Base-by-base conservation (phyloP, 176 grass and related monocot species). In the Triticum dicoccoides region DNA sequence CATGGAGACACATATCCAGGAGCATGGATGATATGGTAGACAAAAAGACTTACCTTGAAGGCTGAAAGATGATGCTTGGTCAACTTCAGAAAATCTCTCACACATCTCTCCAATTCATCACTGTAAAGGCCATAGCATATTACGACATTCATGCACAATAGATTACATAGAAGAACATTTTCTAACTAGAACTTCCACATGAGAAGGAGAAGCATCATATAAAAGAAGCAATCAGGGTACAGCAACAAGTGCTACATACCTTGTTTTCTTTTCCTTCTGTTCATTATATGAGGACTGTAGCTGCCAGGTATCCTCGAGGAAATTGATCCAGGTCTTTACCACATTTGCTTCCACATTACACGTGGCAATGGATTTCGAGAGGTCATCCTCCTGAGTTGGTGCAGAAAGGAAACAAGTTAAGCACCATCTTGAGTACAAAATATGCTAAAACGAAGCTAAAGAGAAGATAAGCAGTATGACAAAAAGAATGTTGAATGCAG, bases 241-340 rank as follows among this genome's bases (percentile, higher is more conserved):
- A 85, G 61, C 47, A 75, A 85, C 61, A 47, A 80, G 30, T 49
- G 24, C 9, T 25, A 77, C 64, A 82, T 93, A 98, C 97, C 86
- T 91, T 52, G 88, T 92, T 71, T 92, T 78, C 69, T 94, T 95
- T 79, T 98, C 88, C 82, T 94, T 98, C 72, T 92, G 79, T 85
- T 96, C 92, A 80, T 84, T 88, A 61, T 90, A 85, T 41, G 88
- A 92, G 79, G 92, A 91, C 77, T 98, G 94, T 76, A 96, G 83
- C 82, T 94, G 74, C 94, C 94, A 98, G 13, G 97, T 91, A 42
- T 91, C 92, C 86, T 96, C 94, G 6, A 98, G 93, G 69, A 98
- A 98, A 89, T 85, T 82, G 84, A 98, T 92, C 94, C 97, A 98
- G 69, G 87, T 89, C 30, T 92, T 89, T 54, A 98, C 90, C 79